Evolutionary conservation across 2,329 filamentous ascomycete species (phyloP), one percentile per base, ranked within the genome.

Genomic region (Domatiomyces catenatus): DNA sequence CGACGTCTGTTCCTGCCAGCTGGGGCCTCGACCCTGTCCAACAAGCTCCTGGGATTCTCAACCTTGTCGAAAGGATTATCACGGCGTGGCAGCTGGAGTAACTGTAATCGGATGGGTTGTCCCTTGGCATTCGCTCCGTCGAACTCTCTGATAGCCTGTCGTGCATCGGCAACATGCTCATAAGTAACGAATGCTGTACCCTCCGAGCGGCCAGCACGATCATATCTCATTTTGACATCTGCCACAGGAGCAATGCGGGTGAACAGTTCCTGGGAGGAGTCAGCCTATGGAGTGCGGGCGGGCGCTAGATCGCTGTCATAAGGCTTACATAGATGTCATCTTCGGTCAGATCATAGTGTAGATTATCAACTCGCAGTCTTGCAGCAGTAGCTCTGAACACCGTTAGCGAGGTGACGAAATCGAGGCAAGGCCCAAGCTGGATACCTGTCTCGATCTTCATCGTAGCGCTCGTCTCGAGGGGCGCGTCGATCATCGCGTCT

Each of bases 61-160:
- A 71, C 71, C 47, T 64, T 69, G 55, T 76, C 74, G 52, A 75
- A 74, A 5, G 69, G 65, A 57, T 73, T 71, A 51, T 61, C 56
- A 44, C 55, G 51, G 51, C 69, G 65, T 64, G 48, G 75, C 67
- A 57, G 70, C n/a, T 80, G 74, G 43, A 90, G 65, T 28, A 90
- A 70, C 0, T 77, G 77, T 51, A 94, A 67, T 32, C 76, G 79
- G 60, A 94, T 94, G 2, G 86, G 87, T 67, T 90, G 86, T 47
- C 84, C 83, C 60, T 92, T 89, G 51, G 89, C 89, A 63, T 94
- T 94, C 56, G 88, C 88, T 50, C 86, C 86, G 63, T 95, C 83
- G 62, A 84, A 95, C 60, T 94, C 83, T 49, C 73, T 74, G 50
- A 94, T 76, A 1, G 89, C 89, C 45, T 77, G 73, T 59, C 75